phyloP scores from a whole-genome alignment of 2,329 filamentous ascomycete genomes.

The Aureobasidium subglaciale region DNA sequence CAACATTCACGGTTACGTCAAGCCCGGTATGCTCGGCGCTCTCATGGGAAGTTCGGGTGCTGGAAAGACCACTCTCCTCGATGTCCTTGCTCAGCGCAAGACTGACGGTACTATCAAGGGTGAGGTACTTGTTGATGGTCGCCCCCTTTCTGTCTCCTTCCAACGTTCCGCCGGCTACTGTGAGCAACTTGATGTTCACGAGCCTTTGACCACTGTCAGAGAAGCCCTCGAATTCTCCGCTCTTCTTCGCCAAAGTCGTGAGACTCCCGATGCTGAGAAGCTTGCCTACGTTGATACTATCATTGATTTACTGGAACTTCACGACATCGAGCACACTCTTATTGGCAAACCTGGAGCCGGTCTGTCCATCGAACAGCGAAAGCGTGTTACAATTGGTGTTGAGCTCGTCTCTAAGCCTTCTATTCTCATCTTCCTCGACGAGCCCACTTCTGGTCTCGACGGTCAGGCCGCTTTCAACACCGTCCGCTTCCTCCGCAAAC shows the following conservation, averaged over 20 bases:
- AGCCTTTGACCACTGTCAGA: constrained; percentile 58
- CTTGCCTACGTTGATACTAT: constrained; percentile 62
- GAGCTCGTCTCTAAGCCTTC: constrained; percentile 53
- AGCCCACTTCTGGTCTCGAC: constrained; percentile 51
- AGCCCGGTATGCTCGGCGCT: constrained; percentile 69
- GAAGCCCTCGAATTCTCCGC: constrained; percentile 62
- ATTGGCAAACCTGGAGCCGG: constrained; percentile 55
- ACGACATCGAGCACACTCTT: constrained; percentile 57
- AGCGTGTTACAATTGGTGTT: constrained; percentile 50
- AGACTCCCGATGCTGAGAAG: constrained; percentile 54
- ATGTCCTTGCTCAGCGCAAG: constrained; percentile 38
- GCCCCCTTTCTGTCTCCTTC: constrained; percentile 36
- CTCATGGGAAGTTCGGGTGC: constrained; percentile 72
- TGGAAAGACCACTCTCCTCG: constrained; percentile 34
- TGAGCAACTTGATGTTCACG: constrained; percentile 62
- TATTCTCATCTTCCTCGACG: constrained; percentile 59
- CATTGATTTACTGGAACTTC: constrained; percentile 56
- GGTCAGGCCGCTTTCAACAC: constrained; percentile 61
- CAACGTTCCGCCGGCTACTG: constrained; percentile 49
- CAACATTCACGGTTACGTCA: constrained; percentile 64
- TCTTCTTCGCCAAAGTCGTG: constrained; percentile 53
- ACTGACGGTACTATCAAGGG: constrained; percentile 39
- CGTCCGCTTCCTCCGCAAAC: constrained; percentile 58
- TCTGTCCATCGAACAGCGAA: constrained; percentile 47
- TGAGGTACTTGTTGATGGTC: constrained; percentile 40